Percentiles rank a stretch among this genome's conserved stretches.
Evolutionary conservation across 768 basidiomycete species (phyloP).

Genomic region (Termitomyces eurrhizus): DNA sequence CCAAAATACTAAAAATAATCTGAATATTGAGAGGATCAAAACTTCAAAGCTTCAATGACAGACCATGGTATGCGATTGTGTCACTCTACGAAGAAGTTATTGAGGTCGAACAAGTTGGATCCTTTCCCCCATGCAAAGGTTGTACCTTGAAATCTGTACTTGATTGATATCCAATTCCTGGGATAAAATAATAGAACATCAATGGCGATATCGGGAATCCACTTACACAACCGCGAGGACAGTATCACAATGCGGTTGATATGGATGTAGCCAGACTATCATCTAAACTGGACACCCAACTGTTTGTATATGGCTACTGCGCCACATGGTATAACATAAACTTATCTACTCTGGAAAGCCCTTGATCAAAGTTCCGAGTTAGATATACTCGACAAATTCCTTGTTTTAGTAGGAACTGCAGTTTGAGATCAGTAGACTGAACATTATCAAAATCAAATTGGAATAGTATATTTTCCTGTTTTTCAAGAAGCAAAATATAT

Average conservation of each 20-base stretch:
- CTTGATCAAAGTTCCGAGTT: neutral
- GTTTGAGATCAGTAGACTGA: too few species aligned
- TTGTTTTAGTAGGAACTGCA: too few species aligned
- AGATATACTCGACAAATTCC: too few species aligned
- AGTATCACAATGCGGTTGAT: slow-evolving; percentile 41
- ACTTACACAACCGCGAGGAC: slow-evolving; percentile 40
- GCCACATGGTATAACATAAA: neutral
- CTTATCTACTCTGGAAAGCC: neutral
- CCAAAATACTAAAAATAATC: slow-evolving; percentile 30
- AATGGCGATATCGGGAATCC: too few species aligned
- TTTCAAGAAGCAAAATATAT: neutral
- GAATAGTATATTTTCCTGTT: neutral
- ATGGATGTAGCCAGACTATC: slow-evolving; percentile 49
- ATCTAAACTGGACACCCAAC: neutral
- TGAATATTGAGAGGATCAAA: neutral
- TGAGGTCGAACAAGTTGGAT: neutral
- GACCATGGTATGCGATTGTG: slow-evolving; percentile 43
- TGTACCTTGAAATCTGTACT: slow-evolving; percentile 36
- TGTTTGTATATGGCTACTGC: neutral
- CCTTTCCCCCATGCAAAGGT: slow-evolving; percentile 22
- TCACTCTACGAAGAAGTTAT: slow-evolving; percentile 32
- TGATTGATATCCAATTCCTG: slow-evolving; percentile 51
- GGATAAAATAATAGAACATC: neutral
- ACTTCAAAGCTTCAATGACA: neutral
- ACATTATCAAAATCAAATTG: neutral